These are phyloP conservation scores for Mucor velutinosus DNA, from an alignment of 371 early-diverging fungal genomes.

Conservation along the genomic window DNA sequence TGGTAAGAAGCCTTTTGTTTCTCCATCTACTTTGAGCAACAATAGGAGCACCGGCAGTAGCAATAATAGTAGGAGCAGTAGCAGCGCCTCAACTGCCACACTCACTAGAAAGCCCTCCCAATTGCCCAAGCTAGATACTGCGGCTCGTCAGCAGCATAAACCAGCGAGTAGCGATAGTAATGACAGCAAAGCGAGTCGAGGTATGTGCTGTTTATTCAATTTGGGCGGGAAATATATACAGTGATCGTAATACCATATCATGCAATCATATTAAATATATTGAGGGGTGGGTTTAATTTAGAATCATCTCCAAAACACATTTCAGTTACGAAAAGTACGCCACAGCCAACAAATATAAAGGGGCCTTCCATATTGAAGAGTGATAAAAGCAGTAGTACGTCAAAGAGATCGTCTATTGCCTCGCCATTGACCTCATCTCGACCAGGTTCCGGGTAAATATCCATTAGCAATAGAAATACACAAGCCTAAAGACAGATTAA, in stretches of 20 bases:
- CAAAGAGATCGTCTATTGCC: not conserved
- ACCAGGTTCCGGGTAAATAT: not conserved
- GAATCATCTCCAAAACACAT: not conserved
- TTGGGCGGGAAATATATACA: not conserved
- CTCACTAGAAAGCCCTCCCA: not conserved
- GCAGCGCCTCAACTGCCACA: too few species aligned
- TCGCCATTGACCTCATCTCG: not conserved
- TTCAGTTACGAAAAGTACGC: not conserved
- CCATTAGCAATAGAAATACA: not conserved
- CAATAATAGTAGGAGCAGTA: not conserved
- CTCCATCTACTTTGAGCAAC: not conserved
- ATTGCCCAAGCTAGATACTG: not conserved
- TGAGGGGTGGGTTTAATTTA: slow-evolving; percentile 3
- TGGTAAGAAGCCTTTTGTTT: not conserved
- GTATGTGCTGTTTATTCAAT: not conserved
- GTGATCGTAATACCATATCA: not conserved
- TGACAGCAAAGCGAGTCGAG: not conserved
- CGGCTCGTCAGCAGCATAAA: not conserved
- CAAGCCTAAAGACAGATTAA: not conserved
- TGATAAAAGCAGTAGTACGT: not conserved
- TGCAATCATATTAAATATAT: not conserved
- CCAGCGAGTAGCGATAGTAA: not conserved
- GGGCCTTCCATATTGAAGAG: not conserved
- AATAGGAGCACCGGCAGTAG: not conserved
- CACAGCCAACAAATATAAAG: not conserved